Base-by-base conservation (phyloP, 352 stramenopile species). In the Phytophthora rubi region DNA sequence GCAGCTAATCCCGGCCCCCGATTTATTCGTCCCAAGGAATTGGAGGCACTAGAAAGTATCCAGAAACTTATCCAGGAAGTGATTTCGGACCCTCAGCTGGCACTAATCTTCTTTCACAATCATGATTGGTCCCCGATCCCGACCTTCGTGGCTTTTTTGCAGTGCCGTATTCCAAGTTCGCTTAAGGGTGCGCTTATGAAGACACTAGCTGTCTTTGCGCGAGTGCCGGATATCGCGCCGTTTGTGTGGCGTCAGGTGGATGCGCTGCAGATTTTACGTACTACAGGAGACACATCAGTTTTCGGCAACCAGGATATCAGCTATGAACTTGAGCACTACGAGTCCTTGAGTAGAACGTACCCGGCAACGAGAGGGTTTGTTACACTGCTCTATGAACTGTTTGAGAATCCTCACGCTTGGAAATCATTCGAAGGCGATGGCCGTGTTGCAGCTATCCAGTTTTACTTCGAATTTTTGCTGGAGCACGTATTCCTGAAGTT, bases 131-230 rank as follows among this genome's bases (percentile, higher is more conserved):
- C 86, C 44, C 86, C 88, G 15, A 90, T 96, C 39, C 77, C 87
- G 54, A 92, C 85, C 18, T 94, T 96, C 51, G 86, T 95, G 33
- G 79, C 86, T 13, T 93, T 96, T 62, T 45, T 96, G 44, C 89
- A 94, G 59, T 95, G 86, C 52, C 84, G 85, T 12, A 93, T 96
- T 35, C 89, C 89, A 21, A 95, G 86, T 54, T 90, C 86, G 15
- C 72, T 96, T 2, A 96, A 96, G 66, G 89, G 89, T 28, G 82
- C 86, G 39, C 79, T 96, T 51, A 96, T 96, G 89, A 93, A 93
- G 74, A 94, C 89, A 0, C 68, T 96, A 1, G 80, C 89, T 63
- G 71, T 79, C 0, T 95, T 96, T 75, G 87, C 86, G 12, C 82
- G 81, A 32, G 84, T 93, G 6, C 81, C 86, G 2, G 86, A 94